Evolutionary conservation across 257 asterid species (phyloP).

Genomic region (Solanum corneliomulleri): DNA sequence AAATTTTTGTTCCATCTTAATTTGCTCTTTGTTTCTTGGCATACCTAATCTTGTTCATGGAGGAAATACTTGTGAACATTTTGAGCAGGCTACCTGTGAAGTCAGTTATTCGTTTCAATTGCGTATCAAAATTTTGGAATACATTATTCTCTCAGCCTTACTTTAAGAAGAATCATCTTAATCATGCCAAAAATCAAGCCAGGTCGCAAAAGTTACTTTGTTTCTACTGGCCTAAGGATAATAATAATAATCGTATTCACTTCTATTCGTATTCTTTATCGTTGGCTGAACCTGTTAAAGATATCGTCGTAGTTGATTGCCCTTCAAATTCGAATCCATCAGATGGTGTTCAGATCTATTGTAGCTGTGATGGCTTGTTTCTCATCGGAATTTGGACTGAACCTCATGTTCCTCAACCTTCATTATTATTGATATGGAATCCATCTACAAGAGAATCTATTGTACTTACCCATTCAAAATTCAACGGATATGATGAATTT

Average conservation of each 20-base stretch:
- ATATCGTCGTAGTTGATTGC: too few species aligned
- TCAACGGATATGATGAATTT: too few species aligned
- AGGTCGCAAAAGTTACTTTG: not conserved
- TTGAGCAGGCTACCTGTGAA: too few species aligned
- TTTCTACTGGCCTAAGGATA: rapidly evolving
- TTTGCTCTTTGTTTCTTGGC: not conserved
- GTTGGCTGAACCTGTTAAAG: not conserved
- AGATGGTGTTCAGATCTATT: too few species aligned
- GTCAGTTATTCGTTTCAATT: not conserved
- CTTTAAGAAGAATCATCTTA: not conserved
- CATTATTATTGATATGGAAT: too few species aligned
- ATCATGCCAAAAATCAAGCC: not conserved
- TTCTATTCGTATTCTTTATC: not conserved
- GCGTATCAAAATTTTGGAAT: not conserved
- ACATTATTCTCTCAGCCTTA: not conserved
- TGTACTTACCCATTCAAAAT: too few species aligned
- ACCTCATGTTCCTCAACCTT: too few species aligned
- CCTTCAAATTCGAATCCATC: too few species aligned
- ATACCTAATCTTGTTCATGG: not conserved
- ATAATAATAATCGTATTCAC: not conserved
- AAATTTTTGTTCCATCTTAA: not conserved
- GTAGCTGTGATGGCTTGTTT: too few species aligned
- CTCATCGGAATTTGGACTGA: too few species aligned
- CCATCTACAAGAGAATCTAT: too few species aligned
- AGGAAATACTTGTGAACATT: not conserved